Conservation (phyloP, 2,329 filamentous ascomycete species). For the Drechslerella stenobrocha region DNA sequence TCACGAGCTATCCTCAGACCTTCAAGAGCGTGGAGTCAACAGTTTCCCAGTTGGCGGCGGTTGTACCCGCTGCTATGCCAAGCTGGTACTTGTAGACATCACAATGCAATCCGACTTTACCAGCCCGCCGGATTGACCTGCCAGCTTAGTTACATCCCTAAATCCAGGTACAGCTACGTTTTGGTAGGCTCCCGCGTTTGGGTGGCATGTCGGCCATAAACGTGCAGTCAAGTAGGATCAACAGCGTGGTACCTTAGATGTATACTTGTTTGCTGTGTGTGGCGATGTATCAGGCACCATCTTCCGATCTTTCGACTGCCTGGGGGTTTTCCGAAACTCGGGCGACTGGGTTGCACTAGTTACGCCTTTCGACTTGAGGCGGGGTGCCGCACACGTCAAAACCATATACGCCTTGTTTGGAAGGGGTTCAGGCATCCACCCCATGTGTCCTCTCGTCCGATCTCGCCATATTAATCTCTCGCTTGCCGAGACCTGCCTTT, state of each 20-base stretch:
- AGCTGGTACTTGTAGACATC: background rate
- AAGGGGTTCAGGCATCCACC: conserved; percentile 35
- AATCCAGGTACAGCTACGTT: conserved; percentile 39
- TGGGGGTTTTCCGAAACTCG: background rate
- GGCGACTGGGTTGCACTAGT: background rate
- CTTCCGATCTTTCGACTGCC: background rate
- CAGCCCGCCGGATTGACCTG: conserved; percentile 13
- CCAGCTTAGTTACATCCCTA: conserved; percentile 15
- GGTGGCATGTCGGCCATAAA: conserved; percentile 14
- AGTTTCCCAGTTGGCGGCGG: background rate
- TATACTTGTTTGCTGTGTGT: background rate
- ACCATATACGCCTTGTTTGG: conserved; percentile 19
- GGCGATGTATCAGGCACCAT: background rate
- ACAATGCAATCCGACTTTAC: conserved; percentile 20
- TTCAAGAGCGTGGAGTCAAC: background rate
- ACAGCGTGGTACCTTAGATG: conserved; percentile 13
- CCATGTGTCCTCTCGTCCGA: conserved; percentile 3
- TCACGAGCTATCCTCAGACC: background rate
- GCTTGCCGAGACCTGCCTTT: conserved; percentile 12
- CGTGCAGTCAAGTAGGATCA: conserved; percentile 19
- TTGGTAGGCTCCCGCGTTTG: conserved; percentile 26
- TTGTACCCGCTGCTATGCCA: conserved; percentile 2
- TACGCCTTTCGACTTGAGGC: conserved; percentile 6
- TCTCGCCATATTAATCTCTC: background rate
- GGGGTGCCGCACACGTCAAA: conserved; percentile 18